Evolutionary conservation across 2,329 filamentous ascomycete genomes (phyloP).

Genomic region (Alternaria conjuncta): DNA sequence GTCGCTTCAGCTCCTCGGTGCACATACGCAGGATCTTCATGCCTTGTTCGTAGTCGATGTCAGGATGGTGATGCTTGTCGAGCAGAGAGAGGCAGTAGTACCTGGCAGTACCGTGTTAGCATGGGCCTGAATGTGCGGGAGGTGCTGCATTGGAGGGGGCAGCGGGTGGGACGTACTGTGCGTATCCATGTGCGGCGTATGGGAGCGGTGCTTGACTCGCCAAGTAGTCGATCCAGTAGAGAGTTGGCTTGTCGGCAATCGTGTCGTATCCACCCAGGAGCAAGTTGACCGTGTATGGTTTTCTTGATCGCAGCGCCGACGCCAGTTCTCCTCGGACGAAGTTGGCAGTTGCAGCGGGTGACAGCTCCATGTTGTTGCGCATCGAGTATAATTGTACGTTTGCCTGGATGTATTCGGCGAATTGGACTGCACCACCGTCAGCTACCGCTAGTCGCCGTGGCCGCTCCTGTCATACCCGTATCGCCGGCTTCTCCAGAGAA

Average conservation of each 20-base stretch:
- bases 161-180: slow-evolving; percentile 70
- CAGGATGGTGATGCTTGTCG: slow-evolving; percentile 97
- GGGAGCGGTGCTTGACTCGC: slow-evolving; percentile 86
- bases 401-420: slow-evolving; percentile 98
- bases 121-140: not conserved
- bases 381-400: slow-evolving; percentile 98
- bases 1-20: slow-evolving; percentile 94
- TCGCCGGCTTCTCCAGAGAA: slow-evolving; percentile 97
- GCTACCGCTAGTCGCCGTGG: not conserved
- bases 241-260: slow-evolving; percentile 85
- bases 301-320: slow-evolving; percentile 84
- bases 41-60: slow-evolving; percentile 87
- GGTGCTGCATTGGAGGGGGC: not conserved
- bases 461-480: slow-evolving; percentile 68
- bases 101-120: slow-evolving; percentile 51
- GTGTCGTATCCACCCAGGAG: slow-evolving; percentile 92
- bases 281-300: slow-evolving; percentile 96
- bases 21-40: slow-evolving; percentile 94
- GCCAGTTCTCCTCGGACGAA: slow-evolving; percentile 96
- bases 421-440: slow-evolving; percentile 73
- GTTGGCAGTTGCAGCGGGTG: slow-evolving; percentile 84
- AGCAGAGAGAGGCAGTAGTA: slow-evolving; percentile 98
- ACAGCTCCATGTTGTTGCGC: slow-evolving; percentile 93
- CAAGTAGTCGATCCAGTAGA: slow-evolving; percentile 98
- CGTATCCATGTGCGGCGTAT: slow-evolving; percentile 97